Evolutionary conservation across 2,329 filamentous ascomycete species (phyloP), one percentile per base, ranked within the genome.

Genomic region (Elsinoe batatas): DNA sequence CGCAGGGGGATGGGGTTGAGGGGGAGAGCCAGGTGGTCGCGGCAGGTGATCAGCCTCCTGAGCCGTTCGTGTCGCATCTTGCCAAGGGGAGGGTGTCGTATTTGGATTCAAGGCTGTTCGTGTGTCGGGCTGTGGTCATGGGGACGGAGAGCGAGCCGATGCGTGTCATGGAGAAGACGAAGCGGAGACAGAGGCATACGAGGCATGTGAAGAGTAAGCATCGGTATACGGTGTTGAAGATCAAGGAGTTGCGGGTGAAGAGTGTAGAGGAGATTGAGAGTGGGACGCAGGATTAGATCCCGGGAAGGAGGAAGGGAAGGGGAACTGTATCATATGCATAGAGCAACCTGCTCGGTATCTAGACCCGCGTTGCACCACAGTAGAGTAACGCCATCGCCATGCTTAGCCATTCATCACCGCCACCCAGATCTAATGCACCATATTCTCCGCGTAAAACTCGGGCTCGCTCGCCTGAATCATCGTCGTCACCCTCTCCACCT

Each of bases 171-270:
- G 75, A 78, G 69, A 79, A 79, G 73, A 80, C 76, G 65, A 85
- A 85, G 70, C 76, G 88, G 66, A 79, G 85, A 67, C 76, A 80
- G 64, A 72, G 82, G 60, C 78, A 80, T 67, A 79, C 81, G 50
- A 88, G 83, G 76, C 82, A 79, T 58, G 85, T 93, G 8, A 85
- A 79, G 74, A 96, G 89, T 76, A 96, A 98, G 79, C 88, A 95
- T 68, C 79, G 81, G 65, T 95, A 87, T 71, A 98, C 93, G 2
- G 81, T 95, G 18, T 67, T 98, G 71, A 79, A 84, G 66, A 86
- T 98, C 61, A 85, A 86, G 67, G 88, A 97, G 72, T 68, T 97
- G 60, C 84, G 80, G 67, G 77, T 95, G 4, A 80, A 76, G 70
- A 74, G 71, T 22, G 59, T 78, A 58, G 79, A 82, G 51, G 75